Conservation (phyloP, 148 eudicot species). For the Rhododendron henanense region DNA sequence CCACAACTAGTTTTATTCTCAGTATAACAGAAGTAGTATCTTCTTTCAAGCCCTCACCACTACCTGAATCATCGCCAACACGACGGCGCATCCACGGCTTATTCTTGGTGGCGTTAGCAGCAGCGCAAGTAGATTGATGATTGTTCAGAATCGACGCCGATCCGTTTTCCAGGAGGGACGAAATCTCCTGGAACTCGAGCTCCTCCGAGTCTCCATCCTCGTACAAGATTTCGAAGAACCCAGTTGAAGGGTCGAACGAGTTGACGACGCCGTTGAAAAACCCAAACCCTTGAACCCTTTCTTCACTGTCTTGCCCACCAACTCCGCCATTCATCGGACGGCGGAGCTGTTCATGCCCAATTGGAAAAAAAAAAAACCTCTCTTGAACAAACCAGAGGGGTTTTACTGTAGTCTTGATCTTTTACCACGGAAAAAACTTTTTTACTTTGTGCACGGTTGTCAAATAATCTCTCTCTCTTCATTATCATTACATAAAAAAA, state of each 20-base stretch:
- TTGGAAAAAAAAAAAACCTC: no score
- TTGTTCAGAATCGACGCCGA: slow-evolving; percentile 4
- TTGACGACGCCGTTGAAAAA: no score
- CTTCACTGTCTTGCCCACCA: no score
- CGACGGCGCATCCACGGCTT: slow-evolving; percentile 42
- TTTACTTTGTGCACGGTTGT: no score
- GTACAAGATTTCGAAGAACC: slow-evolving; percentile 48
- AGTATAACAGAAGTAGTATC: neutral
- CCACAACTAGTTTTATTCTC: neutral
- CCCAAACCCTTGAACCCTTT: no score
- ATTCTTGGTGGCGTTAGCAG: neutral
- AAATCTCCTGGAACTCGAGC: slow-evolving; percentile 28
- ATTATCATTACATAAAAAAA: no score
- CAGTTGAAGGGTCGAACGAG: slow-evolving; percentile 24
- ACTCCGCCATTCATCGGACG: no score
- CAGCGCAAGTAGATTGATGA: slow-evolving; percentile 9
- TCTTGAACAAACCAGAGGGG: no score
- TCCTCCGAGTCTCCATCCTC: slow-evolving; percentile 68
- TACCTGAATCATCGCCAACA: slow-evolving; percentile 37
- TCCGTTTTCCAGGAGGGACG: slow-evolving; percentile 15
- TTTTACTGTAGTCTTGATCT: no score
- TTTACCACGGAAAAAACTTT: no score
- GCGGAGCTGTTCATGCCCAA: no score
- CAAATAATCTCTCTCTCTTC: no score
- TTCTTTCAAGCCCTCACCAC: neutral